Evolutionary conservation across 305 asterid genomes (phyloP).

Genomic region (Fraxinus latifolia): DNA sequence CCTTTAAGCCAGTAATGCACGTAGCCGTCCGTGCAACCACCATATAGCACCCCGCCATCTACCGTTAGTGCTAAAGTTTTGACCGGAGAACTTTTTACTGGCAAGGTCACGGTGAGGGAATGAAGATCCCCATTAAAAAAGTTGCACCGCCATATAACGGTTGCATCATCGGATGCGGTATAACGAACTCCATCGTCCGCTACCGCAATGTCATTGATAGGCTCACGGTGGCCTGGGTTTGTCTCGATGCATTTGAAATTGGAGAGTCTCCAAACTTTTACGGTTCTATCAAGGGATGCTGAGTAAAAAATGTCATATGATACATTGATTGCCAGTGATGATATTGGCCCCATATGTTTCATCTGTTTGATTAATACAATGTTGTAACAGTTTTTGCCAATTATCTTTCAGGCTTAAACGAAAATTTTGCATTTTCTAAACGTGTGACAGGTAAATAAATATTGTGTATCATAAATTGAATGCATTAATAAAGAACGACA

Average conservation of each 20-base stretch:
- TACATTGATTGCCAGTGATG: slow-evolving; percentile 70
- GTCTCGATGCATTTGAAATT: slow-evolving; percentile 88
- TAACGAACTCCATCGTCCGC: slow-evolving; percentile 83
- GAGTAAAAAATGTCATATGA: slow-evolving; percentile 80
- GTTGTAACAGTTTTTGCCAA: neutral
- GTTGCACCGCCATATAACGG: slow-evolving; percentile 83
- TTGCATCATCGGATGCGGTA: slow-evolving; percentile 85
- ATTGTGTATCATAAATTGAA: neutral
- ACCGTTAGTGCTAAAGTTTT: slow-evolving; percentile 53
- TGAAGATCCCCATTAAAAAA: slow-evolving; percentile 72
- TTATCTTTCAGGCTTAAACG: neutral
- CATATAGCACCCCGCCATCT: slow-evolving; percentile 65
- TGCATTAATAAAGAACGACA: neutral
- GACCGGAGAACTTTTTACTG: slow-evolving; percentile 77
- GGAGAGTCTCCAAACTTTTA: slow-evolving; percentile 79
- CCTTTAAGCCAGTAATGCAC: slow-evolving; percentile 52
- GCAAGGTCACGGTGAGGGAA: slow-evolving; percentile 71
- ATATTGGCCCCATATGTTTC: slow-evolving; percentile 71
- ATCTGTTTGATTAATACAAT: slow-evolving; percentile 32
- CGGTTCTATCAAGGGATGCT: slow-evolving; percentile 69
- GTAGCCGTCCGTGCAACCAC: slow-evolving; percentile 77
- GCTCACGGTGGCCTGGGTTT: slow-evolving; percentile 78
- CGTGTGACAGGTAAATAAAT: neutral
- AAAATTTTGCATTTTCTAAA: neutral
- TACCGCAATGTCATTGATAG: slow-evolving; percentile 66